Conservation (phyloP, 768 basidiomycete genomes). For the Rickenella mellea region DNA sequence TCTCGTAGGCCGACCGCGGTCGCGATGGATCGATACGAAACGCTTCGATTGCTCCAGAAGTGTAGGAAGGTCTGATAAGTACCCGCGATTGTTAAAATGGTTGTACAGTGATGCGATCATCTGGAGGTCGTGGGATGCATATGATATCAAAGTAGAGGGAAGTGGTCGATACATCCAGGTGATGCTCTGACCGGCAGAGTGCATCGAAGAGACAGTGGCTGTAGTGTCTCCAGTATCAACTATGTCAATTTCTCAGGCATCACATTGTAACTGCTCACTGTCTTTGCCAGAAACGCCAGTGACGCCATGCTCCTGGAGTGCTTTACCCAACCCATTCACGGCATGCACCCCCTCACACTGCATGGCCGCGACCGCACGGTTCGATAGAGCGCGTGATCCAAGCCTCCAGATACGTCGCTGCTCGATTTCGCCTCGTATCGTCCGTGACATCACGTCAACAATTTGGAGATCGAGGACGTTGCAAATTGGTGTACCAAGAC, state of each 20-base stretch:
- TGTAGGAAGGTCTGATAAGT: conserved; percentile 3
- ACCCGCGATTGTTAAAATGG: conserved; percentile 17
- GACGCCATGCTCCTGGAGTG: conserved; percentile 18
- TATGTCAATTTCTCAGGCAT: neutral
- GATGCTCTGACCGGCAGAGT: conserved; percentile 17
- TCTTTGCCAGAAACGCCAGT: conserved; percentile 19
- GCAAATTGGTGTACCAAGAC: conserved; percentile 19
- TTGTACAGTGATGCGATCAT: conserved; percentile 27
- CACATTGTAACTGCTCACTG: conserved; percentile 16
- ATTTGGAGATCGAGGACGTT: conserved; percentile 32
- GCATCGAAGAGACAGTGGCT: conserved; percentile 29
- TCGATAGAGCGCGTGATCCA: conserved; percentile 14
- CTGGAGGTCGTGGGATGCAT: conserved; percentile 33
- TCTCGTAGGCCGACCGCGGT: conserved; percentile 8
- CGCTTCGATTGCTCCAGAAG: conserved; percentile 10
- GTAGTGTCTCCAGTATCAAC: neutral
- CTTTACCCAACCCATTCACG: conserved; percentile 26
- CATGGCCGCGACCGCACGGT: conserved; percentile 13
- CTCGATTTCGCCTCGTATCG: conserved; percentile 17
- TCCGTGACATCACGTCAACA: conserved; percentile 25
- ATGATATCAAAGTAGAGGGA: conserved; percentile 23
- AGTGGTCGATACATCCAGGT: conserved; percentile 30
- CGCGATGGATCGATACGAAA: conserved; percentile 11
- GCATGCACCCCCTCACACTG: conserved; percentile 22
- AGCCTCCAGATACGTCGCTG: conserved; percentile 18